phyloP scores from a whole-genome alignment of 306 rosid genomes.

The Cicer arietinum region DNA sequence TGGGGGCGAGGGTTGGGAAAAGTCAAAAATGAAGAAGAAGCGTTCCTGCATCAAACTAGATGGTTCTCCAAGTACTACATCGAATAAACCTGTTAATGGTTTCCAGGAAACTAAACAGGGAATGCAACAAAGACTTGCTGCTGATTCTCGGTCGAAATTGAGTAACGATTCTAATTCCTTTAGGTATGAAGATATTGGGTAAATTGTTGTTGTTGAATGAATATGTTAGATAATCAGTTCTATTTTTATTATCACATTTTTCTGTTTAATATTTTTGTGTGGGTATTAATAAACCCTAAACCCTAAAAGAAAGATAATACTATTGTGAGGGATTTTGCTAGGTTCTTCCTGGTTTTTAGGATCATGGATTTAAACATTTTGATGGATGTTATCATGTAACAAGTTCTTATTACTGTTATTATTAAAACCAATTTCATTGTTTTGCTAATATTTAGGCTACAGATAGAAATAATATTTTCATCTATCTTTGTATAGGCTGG shows the following conservation, averaged over 20 bases:
- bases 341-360: conserved; percentile 42
- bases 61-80: conserved; percentile 67
- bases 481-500: conserved; percentile 63
- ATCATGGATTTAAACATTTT: conserved; percentile 20
- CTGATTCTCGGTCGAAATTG: conserved; percentile 83
- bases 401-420: neutral
- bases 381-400: conserved; percentile 32
- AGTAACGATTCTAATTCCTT: conserved; percentile 84
- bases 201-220: conserved; percentile 55
- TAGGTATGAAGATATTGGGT: conserved; percentile 64
- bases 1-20: conserved; percentile 97
- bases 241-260: conserved; percentile 6
- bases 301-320: conserved; percentile 30
- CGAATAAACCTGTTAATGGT: conserved; percentile 72
- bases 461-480: conserved; percentile 43
- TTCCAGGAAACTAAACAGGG: conserved; percentile 89
- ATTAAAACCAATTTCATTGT: conserved; percentile 17
- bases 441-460: conserved; percentile 37
- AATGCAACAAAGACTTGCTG: conserved; percentile 74
- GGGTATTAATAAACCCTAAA: conserved; percentile 26
- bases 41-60: conserved; percentile 95
- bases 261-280: neutral
- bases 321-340: conserved; percentile 34
- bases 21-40: conserved; percentile 92
- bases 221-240: conserved; percentile 17